Evolutionary conservation across 768 basidiomycete species (phyloP), one percentile per base, ranked within the genome.

Genomic region (Lactifluus piperatus): DNA sequence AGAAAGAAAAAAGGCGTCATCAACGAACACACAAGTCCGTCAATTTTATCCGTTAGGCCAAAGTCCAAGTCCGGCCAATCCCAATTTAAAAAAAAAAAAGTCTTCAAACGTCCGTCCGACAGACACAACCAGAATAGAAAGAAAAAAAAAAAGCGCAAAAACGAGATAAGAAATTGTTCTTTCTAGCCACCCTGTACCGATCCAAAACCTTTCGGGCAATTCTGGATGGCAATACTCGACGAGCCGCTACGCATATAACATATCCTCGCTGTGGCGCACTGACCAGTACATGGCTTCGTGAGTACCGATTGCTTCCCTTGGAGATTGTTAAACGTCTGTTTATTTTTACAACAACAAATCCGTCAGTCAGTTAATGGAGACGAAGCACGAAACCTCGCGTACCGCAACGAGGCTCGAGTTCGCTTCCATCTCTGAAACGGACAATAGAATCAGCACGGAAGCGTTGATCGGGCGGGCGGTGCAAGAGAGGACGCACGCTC

Each of bases 221-320:
- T 87, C 67, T 81, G 71, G 59, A 67, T 68, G 22, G 79, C 84
- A 55, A 90, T 76, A 27, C 77, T 74, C 3, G 79, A 79, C 41
- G 86, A 88, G 26, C 84, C 88, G 66, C 86, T 88, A 27, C 88
- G 79, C 18, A 88, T 85, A 64, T 88, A 88, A 67, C 86, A 89
- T 44, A 90, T 82, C 70, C 79, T 88, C 26, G 88, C 88, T 1
- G 68, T 60, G n/a, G 74, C 68, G 64, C 88, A 91, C 16, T 77
- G 75, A 18, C 78, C 82, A 0, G 78, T 81, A 69, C 88, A 91
- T 13, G 82, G 57, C 16, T 71, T 67, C n/a, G 79, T 77, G 30
- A 72, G 75, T 29, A 82, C 69, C 5, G 85, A 86, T 56, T 76
- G 75, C 71, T 89, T 91, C 44, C 87, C 85, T 69, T 90, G 88